phyloP scores from a whole-genome alignment of 106 monocot genomes.

The Dendrobium chrysotoxum region DNA sequence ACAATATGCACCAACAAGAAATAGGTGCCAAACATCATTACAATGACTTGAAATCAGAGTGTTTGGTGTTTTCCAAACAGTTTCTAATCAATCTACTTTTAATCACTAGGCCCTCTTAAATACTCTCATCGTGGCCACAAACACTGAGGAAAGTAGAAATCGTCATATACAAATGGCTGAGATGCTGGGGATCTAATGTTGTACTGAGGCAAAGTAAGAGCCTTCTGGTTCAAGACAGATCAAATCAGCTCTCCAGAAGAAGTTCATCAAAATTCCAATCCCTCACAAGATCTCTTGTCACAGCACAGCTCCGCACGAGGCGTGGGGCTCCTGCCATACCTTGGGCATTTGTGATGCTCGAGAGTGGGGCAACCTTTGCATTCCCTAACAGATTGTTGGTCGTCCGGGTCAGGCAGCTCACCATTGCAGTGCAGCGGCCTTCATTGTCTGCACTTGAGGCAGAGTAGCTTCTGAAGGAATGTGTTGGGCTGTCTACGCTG shows the following conservation, averaged over 20 bases:
- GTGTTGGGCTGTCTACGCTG: constrained; percentile 39
- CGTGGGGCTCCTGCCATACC: constrained; percentile 35
- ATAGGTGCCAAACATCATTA: not conserved
- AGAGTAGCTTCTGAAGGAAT: constrained; percentile 52
- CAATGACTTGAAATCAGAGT: not conserved
- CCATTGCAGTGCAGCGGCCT: constrained; percentile 36
- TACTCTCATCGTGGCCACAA: not conserved
- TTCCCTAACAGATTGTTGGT: constrained; percentile 4
- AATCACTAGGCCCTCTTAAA: no score
- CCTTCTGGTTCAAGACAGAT: not conserved
- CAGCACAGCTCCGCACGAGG: constrained; percentile 49
- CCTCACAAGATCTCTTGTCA: constrained; percentile 50
- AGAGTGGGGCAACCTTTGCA: constrained; percentile 44
- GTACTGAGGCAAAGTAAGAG: no score
- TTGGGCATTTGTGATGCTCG: constrained; percentile 11
- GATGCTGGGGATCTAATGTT: not conserved
- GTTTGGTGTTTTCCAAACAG: constrained; percentile 1
- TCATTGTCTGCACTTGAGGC: constrained; percentile 50
- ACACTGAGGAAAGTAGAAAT: not conserved
- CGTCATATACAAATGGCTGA: not conserved
- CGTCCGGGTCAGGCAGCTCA: constrained; percentile 34
- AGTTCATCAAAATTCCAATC: constrained; percentile 60
- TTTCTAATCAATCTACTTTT: not conserved
- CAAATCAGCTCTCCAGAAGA: constrained; percentile 5
- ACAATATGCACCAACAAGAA: not conserved